Evolutionary conservation across 768 basidiomycete genomes (phyloP).

Genomic region (Pleurotus pulmonarius): DNA sequence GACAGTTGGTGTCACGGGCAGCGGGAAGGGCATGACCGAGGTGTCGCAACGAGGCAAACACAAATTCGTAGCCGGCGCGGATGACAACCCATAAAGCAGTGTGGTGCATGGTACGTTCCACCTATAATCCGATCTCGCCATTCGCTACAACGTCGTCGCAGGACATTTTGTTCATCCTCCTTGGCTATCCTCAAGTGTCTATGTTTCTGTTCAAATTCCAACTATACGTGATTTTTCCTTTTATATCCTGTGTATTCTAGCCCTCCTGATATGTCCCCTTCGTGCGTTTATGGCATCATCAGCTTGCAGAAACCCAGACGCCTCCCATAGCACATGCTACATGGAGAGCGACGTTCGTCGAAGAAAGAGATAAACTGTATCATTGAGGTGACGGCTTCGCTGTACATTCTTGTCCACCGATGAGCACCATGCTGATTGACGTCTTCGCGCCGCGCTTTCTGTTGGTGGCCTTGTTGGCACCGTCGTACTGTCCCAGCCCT

Average conservation of each 20-base stretch:
- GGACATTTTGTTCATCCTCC: background rate
- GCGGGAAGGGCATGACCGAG: constrained; percentile 87
- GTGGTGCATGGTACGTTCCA: background rate
- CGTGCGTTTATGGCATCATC: too few relatives aligned
- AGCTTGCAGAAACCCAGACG: too few relatives aligned
- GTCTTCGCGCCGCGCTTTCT: too few relatives aligned
- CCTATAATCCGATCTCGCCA: too few relatives aligned
- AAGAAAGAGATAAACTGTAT: too few relatives aligned
- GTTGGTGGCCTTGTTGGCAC: too few relatives aligned
- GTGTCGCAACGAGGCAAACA: constrained; percentile 66
- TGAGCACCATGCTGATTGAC: too few relatives aligned
- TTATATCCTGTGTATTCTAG: constrained; percentile 11
- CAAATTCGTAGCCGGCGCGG: constrained; percentile 46
- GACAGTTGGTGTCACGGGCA: constrained; percentile 86
- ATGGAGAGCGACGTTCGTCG: too few relatives aligned
- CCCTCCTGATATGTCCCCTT: constrained; percentile 23
- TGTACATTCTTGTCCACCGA: too few relatives aligned
- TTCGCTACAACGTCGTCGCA: background rate
- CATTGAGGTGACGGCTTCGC: too few relatives aligned
- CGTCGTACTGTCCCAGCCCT: too few relatives aligned
- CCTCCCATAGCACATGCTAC: too few relatives aligned
- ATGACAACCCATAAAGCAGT: background rate
- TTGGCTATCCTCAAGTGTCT: background rate
- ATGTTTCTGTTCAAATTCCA: background rate
- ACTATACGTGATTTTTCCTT: constrained; percentile 30